Base-by-base conservation (phyloP, 2,329 filamentous ascomycete genomes). In the Xylaria arbuscula region DNA sequence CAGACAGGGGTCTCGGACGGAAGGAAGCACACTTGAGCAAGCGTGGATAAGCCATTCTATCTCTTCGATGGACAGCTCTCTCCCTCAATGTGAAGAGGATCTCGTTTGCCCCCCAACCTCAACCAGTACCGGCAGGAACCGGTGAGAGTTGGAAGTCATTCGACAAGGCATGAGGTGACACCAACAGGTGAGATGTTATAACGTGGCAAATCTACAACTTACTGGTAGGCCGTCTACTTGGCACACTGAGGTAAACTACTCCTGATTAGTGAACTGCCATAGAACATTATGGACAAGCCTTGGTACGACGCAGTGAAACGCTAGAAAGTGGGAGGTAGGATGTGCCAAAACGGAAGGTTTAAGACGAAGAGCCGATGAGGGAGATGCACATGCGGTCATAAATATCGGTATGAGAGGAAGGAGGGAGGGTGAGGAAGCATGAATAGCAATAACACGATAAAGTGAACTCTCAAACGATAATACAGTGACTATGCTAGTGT, bases 1-100 rank as follows among this genome's bases (percentile, higher is more conserved):
- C 24, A 24, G 42, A n/a, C 69, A 67, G 57, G 66, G 55, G 24
- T 62, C n/a, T 8, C 13, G 11, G 10, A 53, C 11, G 19, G 32
- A 40, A 28, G 32, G 22, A 51, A 45, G 22, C 13, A 34, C 40
- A 9, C 38, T 28, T n/a, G 47, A 40, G 28, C n/a, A 51, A 51
- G 48, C 28, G 22, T 50, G 36, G 19, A 40, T 53, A 19, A 7
- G 22, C 15, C 38, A n/a, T 34, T 17, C 9, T 24, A 34, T 11
- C 38, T 36, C 22, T 15, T 54, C 22, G 6, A 22, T 40, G 7
- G 24, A 5, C n/a, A 15, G 24, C 32, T 28, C 22, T 36, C 42
- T 63, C 42, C 56, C 13, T 36, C 34, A 42, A 7, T 19, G 48
- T 22, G 19, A 54, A 47, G 36, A 55, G 6, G 10, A 55, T 59